Percentiles rank a stretch among this genome's conserved stretches.
phyloP scores from a whole-genome alignment of 2,329 filamentous ascomycete species.

The Exophiala calicioides region DNA sequence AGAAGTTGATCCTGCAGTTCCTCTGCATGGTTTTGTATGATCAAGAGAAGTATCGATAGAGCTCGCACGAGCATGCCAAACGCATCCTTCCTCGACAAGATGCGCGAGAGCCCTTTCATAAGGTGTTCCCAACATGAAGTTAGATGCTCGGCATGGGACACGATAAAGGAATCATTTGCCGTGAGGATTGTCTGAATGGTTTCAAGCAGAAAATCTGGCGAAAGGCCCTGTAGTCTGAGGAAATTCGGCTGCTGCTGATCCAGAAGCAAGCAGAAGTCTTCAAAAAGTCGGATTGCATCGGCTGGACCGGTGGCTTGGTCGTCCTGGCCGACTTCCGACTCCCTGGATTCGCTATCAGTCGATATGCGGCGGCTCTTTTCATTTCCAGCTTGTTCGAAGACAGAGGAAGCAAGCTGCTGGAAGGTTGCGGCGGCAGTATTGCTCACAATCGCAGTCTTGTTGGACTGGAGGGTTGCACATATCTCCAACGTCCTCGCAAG shows the following conservation, averaged over 20 bases:
- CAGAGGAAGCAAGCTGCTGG: constrained; percentile 86
- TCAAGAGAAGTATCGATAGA: constrained; percentile 18
- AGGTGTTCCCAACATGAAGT: constrained; percentile 71
- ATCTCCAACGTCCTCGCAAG: constrained; percentile 83
- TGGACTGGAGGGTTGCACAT: constrained; percentile 85
- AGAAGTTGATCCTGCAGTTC: constrained; percentile 64
- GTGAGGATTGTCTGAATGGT: constrained; percentile 87
- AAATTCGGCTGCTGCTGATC: constrained; percentile 83
- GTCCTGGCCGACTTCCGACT: constrained; percentile 18
- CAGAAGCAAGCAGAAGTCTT: constrained; percentile 84
- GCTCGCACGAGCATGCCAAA: constrained; percentile 24
- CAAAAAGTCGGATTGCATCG: constrained; percentile 62
- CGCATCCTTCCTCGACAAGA: constrained; percentile 22
- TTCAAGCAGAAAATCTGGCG: constrained; percentile 83
- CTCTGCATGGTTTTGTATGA: constrained; percentile 13
- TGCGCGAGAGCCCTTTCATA: constrained; percentile 19
- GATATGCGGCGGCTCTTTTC: not conserved
- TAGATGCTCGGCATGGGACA: constrained; percentile 75
- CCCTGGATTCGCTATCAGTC: constrained; percentile 13
- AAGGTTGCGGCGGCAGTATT: constrained; percentile 96
- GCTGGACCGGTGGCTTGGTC: constrained; percentile 36
- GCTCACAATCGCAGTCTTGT: constrained; percentile 90
- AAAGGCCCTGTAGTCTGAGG: constrained; percentile 73
- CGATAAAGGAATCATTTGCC: constrained; percentile 80
- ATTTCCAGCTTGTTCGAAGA: constrained; percentile 78